phyloP scores from a whole-genome alignment of 495 filamentous ascomycete species.

The Cenococcum geophilum region DNA sequence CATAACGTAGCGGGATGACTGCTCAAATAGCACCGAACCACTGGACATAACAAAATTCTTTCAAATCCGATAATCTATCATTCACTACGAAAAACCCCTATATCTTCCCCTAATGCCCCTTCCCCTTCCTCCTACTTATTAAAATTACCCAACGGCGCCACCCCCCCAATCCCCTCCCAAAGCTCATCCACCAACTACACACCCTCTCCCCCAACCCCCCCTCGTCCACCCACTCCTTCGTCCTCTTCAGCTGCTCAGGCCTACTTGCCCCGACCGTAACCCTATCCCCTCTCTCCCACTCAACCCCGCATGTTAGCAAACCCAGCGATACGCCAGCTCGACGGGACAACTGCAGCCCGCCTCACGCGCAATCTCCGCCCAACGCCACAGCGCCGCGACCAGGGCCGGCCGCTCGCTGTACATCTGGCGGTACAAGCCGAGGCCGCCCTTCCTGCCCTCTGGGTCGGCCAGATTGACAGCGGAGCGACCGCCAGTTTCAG shows the following conservation, averaged over 20 bases:
- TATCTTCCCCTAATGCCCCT: too few species aligned
- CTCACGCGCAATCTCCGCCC: background rate
- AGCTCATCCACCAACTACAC: background rate
- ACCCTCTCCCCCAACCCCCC: background rate
- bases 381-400: too few species aligned
- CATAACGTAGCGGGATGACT: too few species aligned
- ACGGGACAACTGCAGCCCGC: background rate
- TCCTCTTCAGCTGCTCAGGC: background rate
- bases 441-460: background rate
- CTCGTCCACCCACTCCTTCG: background rate
- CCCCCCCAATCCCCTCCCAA: background rate
- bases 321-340: background rate
- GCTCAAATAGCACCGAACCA: too few species aligned
- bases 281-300: background rate
- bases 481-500: background rate
- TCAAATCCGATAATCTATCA: too few species aligned
- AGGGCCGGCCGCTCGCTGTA: too few species aligned
- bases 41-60: too few species aligned
- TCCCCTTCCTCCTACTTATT: too few species aligned
- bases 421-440: background rate
- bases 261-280: background rate
- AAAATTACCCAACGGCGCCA: background rate
- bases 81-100: too few species aligned
- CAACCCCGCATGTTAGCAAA: background rate
- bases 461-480: background rate